Percentiles rank a stretch among this genome's conserved stretches.
These are phyloP conservation scores for Pleurostoma richardsiae DNA, from an alignment of 2,329 filamentous ascomycete genomes.

Conservation along the genomic window DNA sequence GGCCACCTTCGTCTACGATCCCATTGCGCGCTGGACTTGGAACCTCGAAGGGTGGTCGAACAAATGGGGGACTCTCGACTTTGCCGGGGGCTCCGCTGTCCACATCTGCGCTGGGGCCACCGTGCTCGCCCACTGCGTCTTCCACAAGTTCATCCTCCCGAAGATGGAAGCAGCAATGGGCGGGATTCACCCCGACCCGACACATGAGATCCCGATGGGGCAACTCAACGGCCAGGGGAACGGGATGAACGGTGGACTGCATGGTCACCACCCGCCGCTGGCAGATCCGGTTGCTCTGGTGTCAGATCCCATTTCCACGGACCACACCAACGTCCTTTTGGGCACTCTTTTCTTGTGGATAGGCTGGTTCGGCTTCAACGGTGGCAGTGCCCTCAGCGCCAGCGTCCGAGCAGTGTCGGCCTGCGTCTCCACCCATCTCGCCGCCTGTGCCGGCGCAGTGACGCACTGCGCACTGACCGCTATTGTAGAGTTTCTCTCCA, in stretches of 20 bases:
- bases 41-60: slow-evolving; percentile 45
- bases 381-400: slow-evolving; percentile 8
- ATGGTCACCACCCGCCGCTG: neutral
- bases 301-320: slow-evolving; percentile 10
- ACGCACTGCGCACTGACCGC: slow-evolving; percentile 6
- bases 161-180: neutral
- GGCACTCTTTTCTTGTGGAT: slow-evolving; percentile 48
- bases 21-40: slow-evolving; percentile 37
- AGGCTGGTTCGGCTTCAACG: slow-evolving; percentile 26
- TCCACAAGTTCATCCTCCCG: slow-evolving; percentile 14
- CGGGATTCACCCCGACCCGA: neutral
- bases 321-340: slow-evolving; percentile 42
- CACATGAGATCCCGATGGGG: neutral
- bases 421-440: slow-evolving; percentile 9
- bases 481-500: slow-evolving; percentile 2
- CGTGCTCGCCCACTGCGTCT: slow-evolving; percentile 43
- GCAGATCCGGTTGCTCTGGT: neutral
- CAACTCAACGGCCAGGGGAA: neutral
- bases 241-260: neutral
- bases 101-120: slow-evolving; percentile 43
- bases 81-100: slow-evolving; percentile 45
- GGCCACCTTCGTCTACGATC: slow-evolving; percentile 5
- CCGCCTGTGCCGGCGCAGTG: slow-evolving; percentile 9
- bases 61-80: slow-evolving; percentile 43
- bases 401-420: slow-evolving; percentile 11